phyloP scores from a whole-genome alignment of 768 basidiomycete species.

The Cystobasidium ongulense region DNA sequence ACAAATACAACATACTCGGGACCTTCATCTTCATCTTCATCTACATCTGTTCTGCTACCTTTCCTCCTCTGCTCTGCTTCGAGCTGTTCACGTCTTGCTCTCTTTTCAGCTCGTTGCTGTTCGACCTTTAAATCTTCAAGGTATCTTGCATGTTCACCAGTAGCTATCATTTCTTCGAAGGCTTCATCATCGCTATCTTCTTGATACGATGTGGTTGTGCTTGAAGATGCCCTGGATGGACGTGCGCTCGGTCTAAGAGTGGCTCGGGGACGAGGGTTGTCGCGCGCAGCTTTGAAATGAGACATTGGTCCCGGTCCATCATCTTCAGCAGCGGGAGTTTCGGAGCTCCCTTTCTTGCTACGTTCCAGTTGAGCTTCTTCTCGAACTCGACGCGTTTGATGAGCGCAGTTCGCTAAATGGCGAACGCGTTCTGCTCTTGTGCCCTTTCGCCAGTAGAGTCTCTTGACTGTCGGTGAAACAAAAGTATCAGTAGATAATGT shows the following conservation, averaged over 20 bases:
- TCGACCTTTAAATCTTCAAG: neutral
- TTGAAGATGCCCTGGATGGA: neutral
- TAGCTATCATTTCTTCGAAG: neutral
- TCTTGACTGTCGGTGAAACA: too few relatives aligned
- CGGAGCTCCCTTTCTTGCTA: neutral
- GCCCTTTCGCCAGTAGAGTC: slow-evolving; percentile 7
- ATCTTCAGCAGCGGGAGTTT: neutral
- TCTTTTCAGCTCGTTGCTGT: neutral
- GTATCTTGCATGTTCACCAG: neutral
- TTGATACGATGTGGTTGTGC: neutral
- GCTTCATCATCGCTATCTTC: slow-evolving; percentile 1
- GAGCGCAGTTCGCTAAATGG: slow-evolving; percentile 2
- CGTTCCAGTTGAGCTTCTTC: neutral
- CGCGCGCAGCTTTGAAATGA: neutral
- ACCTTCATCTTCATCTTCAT: neutral
- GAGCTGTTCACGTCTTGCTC: neutral
- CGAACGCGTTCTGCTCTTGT: neutral
- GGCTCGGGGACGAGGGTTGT: neutral
- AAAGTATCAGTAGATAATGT: too few relatives aligned
- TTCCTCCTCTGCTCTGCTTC: neutral
- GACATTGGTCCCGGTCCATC: neutral
- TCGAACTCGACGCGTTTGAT: neutral
- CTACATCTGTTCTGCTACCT: neutral
- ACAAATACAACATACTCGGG: neutral
- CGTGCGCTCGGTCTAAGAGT: neutral